Conservation (phyloP, 2,329 filamentous ascomycete species). For the Thyridium curvatum region DNA sequence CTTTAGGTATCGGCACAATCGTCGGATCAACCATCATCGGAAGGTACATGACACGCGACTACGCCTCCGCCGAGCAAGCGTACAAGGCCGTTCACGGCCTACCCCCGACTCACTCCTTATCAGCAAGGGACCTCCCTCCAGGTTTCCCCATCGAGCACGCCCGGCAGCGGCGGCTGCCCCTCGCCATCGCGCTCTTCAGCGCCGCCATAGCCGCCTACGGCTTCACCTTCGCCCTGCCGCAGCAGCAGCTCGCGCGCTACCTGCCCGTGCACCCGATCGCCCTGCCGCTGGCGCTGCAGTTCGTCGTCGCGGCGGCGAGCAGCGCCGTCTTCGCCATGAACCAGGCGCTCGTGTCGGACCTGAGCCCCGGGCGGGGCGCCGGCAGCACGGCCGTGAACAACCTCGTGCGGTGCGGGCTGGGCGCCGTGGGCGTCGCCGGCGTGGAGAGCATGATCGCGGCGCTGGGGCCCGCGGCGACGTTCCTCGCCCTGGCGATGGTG, state of each 20-base stretch:
- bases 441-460: slow-evolving; percentile 17
- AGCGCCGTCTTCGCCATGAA: slow-evolving; percentile 29
- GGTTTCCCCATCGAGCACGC: slow-evolving; percentile 37
- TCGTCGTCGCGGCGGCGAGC: slow-evolving; percentile 26
- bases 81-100: slow-evolving; percentile 19
- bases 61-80: slow-evolving; percentile 15
- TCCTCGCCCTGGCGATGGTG: background rate
- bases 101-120: slow-evolving; percentile 7
- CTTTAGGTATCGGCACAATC: slow-evolving; percentile 28
- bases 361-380: slow-evolving; percentile 21
- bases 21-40: slow-evolving; percentile 32
- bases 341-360: slow-evolving; percentile 23
- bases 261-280: slow-evolving; percentile 8
- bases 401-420: slow-evolving; percentile 21
- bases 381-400: slow-evolving; percentile 26
- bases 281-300: slow-evolving; percentile 19
- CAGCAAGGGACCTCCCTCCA: background rate
- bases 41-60: slow-evolving; percentile 33
- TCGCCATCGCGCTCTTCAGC: slow-evolving; percentile 29
- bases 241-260: background rate
- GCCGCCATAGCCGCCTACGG: slow-evolving; percentile 26
- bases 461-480: slow-evolving; percentile 13
- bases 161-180: slow-evolving; percentile 30
- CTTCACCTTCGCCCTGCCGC: slow-evolving; percentile 17
- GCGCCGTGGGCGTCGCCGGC: slow-evolving; percentile 18